Evolutionary conservation across 768 basidiomycete genomes (phyloP), one percentile per base, ranked within the genome.

Genomic region (Lyophyllum shimeji): DNA sequence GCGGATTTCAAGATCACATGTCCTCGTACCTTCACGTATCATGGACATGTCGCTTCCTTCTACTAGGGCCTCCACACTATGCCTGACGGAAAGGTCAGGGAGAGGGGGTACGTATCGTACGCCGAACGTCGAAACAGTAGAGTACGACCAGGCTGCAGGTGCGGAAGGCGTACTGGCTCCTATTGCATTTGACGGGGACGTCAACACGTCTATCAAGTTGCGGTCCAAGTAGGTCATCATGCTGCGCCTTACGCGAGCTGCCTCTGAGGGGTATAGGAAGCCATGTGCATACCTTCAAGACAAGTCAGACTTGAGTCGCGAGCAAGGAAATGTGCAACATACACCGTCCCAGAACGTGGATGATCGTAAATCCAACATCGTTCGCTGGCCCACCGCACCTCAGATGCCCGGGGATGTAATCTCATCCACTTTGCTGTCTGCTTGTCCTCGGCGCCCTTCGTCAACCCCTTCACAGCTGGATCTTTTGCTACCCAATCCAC

Each of bases 301-400:
- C n/a, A n/a, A 11, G 44, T 24, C n/a, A 29, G 20, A 27, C 56
- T 21, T 20, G 51, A 33, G 31, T n/a, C n/a, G 33, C 56, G 45
- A 25, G 53, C 44, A 53, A 52, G 27, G 45, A 39, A 25, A 51
- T 18, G 27, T 24, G 39, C 23, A 25, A 78, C 90, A 66, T 76
- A 95, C 86, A 96, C 95, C 18, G 95, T 97, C 46, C 91, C 89
- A 15, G 91, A 86, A 47, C 93, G 87, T 1, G 96, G 96, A 72
- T 98, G 96, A 67, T 99, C 95, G 71, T 99, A 98, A 61, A 99
- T 93, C 92, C 93, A 96, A 71, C 96, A 98, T 24, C 88, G 83
- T 67, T 99, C 95, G 62, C 90, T 87, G 29, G 81, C 80, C 95
- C 96, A 98, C 43, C 93, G 83, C 39, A 99, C 83, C 61, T 89